These are phyloP conservation scores for Geosmithia morbida DNA, from an alignment of 2,329 filamentous ascomycete species.

Conservation along the genomic window DNA sequence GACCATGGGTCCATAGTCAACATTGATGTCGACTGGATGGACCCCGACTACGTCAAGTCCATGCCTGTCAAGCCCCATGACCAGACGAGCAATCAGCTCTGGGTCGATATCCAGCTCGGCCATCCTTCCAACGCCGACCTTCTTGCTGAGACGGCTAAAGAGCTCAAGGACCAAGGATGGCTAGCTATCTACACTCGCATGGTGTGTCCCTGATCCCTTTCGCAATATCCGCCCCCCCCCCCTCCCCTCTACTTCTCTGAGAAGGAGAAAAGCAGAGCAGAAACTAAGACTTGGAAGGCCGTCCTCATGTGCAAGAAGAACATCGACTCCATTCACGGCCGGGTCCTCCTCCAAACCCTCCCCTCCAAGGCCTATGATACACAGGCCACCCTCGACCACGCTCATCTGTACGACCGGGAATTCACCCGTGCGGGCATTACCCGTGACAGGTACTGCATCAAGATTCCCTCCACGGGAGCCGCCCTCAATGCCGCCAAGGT, in stretches of 20 bases:
- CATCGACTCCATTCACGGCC: slow-evolving; percentile 27
- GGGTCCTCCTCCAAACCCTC: slow-evolving; percentile 32
- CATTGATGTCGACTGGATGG: slow-evolving; percentile 37
- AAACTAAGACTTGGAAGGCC: slow-evolving; percentile 12
- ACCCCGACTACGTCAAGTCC: slow-evolving; percentile 28
- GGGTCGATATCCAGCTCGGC: slow-evolving; percentile 30
- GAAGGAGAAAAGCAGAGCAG: neutral
- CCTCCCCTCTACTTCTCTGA: neutral
- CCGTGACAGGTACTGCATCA: slow-evolving; percentile 32
- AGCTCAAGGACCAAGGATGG: slow-evolving; percentile 29
- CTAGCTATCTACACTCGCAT: slow-evolving; percentile 31
- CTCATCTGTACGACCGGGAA: slow-evolving; percentile 28
- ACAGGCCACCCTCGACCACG: slow-evolving; percentile 28
- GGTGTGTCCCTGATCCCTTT: slow-evolving; percentile 9
- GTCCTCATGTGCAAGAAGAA: slow-evolving; percentile 31
- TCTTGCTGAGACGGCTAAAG: slow-evolving; percentile 23
- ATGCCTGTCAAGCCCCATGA: slow-evolving; percentile 29
- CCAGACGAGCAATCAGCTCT: slow-evolving; percentile 34
- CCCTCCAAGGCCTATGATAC: slow-evolving; percentile 29
- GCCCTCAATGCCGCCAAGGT: slow-evolving; percentile 28
- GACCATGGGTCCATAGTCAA: slow-evolving; percentile 19
- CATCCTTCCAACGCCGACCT: slow-evolving; percentile 26
- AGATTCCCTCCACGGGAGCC: slow-evolving; percentile 32
- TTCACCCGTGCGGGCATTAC: slow-evolving; percentile 27
- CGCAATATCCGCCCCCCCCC: no score